A percentile compares a stretch with the other conserved stretches of the same genome.
These are phyloP conservation scores for Colletotrichum cereale DNA, from an alignment of 2,329 filamentous ascomycete species.

Conservation along the genomic window DNA sequence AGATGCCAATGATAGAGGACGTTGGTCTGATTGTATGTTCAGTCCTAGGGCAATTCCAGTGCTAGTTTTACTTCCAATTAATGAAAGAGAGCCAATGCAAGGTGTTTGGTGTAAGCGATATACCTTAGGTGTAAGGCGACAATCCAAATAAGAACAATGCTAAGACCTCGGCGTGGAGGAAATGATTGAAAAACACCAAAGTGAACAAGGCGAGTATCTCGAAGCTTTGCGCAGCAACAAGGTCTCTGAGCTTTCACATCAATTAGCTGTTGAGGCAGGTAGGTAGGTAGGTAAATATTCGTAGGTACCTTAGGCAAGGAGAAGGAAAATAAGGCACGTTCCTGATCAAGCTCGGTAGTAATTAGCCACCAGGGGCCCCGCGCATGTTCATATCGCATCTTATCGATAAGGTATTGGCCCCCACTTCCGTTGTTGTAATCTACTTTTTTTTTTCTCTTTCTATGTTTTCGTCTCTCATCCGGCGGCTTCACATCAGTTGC, in stretches of 20 bases:
- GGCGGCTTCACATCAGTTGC: not conserved
- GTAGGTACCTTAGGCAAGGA: not conserved
- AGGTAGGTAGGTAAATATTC: too few species aligned
- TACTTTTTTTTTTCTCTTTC: slow-evolving; percentile 8
- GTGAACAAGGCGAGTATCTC: not conserved
- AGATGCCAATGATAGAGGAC: too few species aligned
- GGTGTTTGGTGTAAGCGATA: too few species aligned
- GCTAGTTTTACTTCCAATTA: not conserved
- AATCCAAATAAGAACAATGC: not conserved
- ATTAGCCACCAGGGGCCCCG: not conserved
- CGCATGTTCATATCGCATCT: not conserved
- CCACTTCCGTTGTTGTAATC: slow-evolving; percentile 4
- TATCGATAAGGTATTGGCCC: not conserved
- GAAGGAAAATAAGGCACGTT: not conserved
- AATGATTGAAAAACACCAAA: too few species aligned
- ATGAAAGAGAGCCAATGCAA: not conserved
- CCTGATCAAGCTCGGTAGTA: not conserved
- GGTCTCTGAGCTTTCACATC: not conserved
- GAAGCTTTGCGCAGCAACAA: not conserved
- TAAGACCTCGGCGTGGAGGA: not conserved
- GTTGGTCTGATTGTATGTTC: not conserved
- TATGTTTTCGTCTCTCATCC: not conserved
- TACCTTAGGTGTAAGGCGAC: not conserved
- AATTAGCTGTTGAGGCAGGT: not conserved
- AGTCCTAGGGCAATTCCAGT: not conserved